Evolutionary conservation across 1,139 yeast species (phyloP).

Genomic region (Lodderomyces beijingensis): DNA sequence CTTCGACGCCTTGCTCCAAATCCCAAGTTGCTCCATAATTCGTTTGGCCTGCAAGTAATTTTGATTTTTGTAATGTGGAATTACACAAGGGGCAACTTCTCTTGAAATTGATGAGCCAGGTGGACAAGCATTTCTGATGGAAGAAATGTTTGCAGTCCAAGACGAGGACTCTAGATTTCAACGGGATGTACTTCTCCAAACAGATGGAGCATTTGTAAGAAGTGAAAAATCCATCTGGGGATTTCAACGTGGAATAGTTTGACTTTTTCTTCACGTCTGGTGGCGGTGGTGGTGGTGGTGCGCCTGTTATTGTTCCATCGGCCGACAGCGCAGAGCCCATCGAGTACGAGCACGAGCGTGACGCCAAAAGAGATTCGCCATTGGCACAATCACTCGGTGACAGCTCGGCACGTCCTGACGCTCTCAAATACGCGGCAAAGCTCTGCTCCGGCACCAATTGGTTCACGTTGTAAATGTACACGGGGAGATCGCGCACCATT

Average conservation of each 20-base stretch:
- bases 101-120: constrained; percentile 44
- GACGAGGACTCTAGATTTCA: constrained; percentile 36
- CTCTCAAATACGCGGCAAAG: constrained; percentile 26
- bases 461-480: constrained; percentile 35
- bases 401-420: constrained; percentile 20
- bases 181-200: constrained; percentile 36
- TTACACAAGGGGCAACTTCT: constrained; percentile 47
- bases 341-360: no score
- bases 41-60: constrained; percentile 20
- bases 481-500: constrained; percentile 34
- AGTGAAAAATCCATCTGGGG: constrained; percentile 34
- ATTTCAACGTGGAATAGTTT: no score
- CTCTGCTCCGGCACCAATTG: constrained; percentile 29
- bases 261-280: no score
- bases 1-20: constrained; percentile 14
- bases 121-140: constrained; percentile 42
- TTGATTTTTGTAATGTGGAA: constrained; percentile 13
- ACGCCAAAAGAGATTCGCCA: no score
- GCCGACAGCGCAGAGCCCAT: no score
- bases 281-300: no score
- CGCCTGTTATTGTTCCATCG: no score
- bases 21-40: constrained; percentile 20
- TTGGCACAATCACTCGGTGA: no score
- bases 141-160: constrained; percentile 42
- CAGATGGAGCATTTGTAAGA: constrained; percentile 46